Percentiles rank a stretch among this genome's conserved stretches.
Conservation (phyloP, 2,329 filamentous ascomycete species). For the Didymella segeticola region DNA sequence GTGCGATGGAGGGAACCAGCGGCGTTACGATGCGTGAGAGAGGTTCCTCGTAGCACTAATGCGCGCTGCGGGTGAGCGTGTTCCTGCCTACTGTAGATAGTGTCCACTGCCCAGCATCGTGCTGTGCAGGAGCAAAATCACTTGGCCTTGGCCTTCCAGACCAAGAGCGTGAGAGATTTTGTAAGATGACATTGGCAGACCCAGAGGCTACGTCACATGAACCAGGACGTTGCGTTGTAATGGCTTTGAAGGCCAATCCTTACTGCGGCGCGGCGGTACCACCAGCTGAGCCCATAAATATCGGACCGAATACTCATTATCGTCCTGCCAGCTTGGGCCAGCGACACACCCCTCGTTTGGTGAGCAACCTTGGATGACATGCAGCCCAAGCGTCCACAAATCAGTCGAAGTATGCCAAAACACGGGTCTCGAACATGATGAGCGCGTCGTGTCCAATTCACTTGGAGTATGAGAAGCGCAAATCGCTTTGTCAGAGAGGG, state of each 20-base stretch:
- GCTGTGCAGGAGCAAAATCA: conserved; percentile 4
- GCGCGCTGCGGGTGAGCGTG: conserved; percentile 22
- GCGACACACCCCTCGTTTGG: conserved; percentile 29
- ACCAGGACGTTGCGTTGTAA: conserved; percentile 16
- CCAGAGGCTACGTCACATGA: conserved; percentile 33
- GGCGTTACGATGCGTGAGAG: conserved; percentile 2
- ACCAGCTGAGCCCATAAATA: conserved; percentile 30
- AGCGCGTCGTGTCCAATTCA: conserved; percentile 20
- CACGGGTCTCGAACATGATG: conserved; percentile 37
- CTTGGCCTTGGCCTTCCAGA: conserved; percentile 10
- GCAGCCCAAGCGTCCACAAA: conserved; percentile 28
- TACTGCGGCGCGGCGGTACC: conserved; percentile 33
- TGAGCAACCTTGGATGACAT: conserved; percentile 22
- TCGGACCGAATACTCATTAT: conserved; percentile 44
- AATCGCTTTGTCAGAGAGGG: conserved; percentile 21
- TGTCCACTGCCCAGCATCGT: conserved; percentile 11
- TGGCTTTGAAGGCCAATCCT: conserved; percentile 24
- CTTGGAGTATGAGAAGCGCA: conserved; percentile 17
- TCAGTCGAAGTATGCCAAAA: conserved; percentile 26
- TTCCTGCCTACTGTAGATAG: too few relatives aligned
- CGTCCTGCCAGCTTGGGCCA: conserved; percentile 36
- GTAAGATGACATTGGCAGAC: conserved; percentile 16
- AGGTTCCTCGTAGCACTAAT: conserved; percentile 20
- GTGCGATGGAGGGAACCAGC: conserved; percentile 7
- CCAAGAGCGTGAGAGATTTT: background rate